Base-by-base conservation (phyloP, 257 asterid genomes). In the Salvia rosmarinus region DNA sequence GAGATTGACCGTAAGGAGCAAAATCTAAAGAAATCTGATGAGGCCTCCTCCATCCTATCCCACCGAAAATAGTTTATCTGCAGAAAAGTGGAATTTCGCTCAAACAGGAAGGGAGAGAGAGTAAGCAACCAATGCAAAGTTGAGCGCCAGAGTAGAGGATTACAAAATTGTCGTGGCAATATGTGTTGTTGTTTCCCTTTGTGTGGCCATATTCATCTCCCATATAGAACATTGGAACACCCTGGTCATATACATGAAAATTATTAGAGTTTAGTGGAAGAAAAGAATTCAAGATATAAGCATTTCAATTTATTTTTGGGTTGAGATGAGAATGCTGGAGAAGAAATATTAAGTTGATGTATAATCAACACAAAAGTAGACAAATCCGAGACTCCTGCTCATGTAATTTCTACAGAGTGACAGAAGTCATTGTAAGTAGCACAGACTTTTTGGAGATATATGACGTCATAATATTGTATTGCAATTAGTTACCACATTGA, bases 141-240 rank as follows among this genome's bases (percentile, higher is more conserved):
- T 5, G 46, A 62, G 76, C 4, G 66, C 17, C 6, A 13, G 62
- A 67, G 43, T 34, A 76, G 78, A 74, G 55, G 9, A 61, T 72
- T 90, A 93, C 97, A 72, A 80, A 86, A 72, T 91, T 95, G 82
- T 95, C 96, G 23, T 89, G 98, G 87, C 98, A 95, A 80, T 95
- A 91, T 13, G 71, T 95, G 90, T 95, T 95, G 85, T 95, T 95
- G 77, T 98, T 98, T 50, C 99, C 96, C 83, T 95, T 95, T 5
- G 98, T 88, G 82, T 95, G 99, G 65, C 96, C 98, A 73, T 91
- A 95, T 76, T 95, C 99, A 77, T 89, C 99, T 4, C 99, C 99
- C 99, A 95, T 95, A 72, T 81, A 77, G 79, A 95, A 75, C 99
- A 95, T 89, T 50, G 99, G 99, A 46, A 91, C 95, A 72, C 99